phyloP scores from a whole-genome alignment of 2,329 filamentous ascomycete species.

The Hypoxylon sp. region DNA sequence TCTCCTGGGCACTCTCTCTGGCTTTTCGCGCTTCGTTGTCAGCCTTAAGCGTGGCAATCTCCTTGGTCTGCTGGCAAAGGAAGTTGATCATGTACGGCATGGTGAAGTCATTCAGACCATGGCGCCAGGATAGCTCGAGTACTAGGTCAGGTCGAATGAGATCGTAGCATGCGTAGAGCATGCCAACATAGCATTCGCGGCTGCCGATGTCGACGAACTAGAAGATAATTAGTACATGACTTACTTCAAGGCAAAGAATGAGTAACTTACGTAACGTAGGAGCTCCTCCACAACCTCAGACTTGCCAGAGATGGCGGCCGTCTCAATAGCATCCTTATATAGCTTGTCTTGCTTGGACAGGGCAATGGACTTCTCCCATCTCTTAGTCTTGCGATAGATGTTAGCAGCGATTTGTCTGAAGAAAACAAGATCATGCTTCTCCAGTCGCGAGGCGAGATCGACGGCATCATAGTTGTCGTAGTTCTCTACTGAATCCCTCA shows the following conservation, averaged over 20 bases:
- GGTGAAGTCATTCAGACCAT: conserved; percentile 94
- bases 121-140: conserved; percentile 96
- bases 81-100: conserved; percentile 99
- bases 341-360: conserved; percentile 99
- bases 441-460: conserved; percentile 89
- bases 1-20: conserved; percentile 79
- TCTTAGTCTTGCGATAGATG: conserved; percentile 99
- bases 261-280: conserved; percentile 90
- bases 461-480: conserved; percentile 99
- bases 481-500: conserved; percentile 97
- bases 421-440: conserved; percentile 98
- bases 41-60: conserved; percentile 87
- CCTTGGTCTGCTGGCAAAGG: conserved; percentile 88
- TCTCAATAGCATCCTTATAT: conserved; percentile 99
- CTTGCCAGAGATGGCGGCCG: conserved; percentile 92
- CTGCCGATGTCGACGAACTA: conserved; percentile 99
- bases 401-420: conserved; percentile 98
- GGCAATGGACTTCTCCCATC: conserved; percentile 99
- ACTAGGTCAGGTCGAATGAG: conserved; percentile 93
- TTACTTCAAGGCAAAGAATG: conserved; percentile 13
- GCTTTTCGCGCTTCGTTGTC: conserved; percentile 96
- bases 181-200: conserved; percentile 99
- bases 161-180: conserved; percentile 99
- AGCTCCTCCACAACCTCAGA: conserved; percentile 94
- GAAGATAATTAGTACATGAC: conserved; percentile 53